Conservation (phyloP, 306 rosid species). For the Glycine latifolia region DNA sequence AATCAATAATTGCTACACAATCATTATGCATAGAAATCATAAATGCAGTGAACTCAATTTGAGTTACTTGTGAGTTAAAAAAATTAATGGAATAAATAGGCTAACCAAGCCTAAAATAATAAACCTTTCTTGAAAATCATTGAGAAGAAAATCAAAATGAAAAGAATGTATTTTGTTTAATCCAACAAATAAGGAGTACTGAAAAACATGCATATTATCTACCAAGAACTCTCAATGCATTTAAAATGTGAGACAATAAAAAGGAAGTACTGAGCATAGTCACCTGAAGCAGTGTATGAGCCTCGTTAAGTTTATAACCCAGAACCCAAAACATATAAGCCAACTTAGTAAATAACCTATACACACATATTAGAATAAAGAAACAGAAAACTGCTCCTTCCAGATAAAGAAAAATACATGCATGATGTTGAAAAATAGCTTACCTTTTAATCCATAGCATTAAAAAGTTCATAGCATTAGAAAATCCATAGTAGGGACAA, state of each 20-base stretch:
- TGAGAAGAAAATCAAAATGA: not conserved
- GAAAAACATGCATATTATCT: constrained; percentile 31
- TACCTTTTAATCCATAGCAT: no score
- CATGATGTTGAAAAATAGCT: no score
- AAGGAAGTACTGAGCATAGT: constrained; percentile 37
- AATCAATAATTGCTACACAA: constrained; percentile 4
- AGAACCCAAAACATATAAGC: constrained; percentile 95
- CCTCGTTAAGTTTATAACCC: constrained; percentile 78
- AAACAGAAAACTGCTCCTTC: no score
- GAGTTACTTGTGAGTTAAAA: not conserved
- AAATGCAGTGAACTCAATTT: constrained; percentile 7
- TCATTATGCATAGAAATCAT: constrained; percentile 25
- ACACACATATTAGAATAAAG: not conserved
- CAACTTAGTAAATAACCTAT: constrained; percentile 57
- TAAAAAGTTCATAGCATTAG: no score
- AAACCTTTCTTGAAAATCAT: not conserved
- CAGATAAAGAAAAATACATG: no score
- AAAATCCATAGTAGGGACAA: no score
- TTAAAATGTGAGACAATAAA: constrained; percentile 15
- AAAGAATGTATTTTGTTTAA: not conserved
- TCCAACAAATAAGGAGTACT: constrained; percentile 26
- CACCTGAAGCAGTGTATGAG: constrained; percentile 76
- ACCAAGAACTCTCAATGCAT: constrained; percentile 31
- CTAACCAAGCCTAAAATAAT: constrained; percentile 25
- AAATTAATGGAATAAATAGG: constrained; percentile 29